These are phyloP conservation scores for Paecilomyces dactylethromorphus DNA, from an alignment of 2,329 filamentous ascomycete species.

Conservation along the genomic window DNA sequence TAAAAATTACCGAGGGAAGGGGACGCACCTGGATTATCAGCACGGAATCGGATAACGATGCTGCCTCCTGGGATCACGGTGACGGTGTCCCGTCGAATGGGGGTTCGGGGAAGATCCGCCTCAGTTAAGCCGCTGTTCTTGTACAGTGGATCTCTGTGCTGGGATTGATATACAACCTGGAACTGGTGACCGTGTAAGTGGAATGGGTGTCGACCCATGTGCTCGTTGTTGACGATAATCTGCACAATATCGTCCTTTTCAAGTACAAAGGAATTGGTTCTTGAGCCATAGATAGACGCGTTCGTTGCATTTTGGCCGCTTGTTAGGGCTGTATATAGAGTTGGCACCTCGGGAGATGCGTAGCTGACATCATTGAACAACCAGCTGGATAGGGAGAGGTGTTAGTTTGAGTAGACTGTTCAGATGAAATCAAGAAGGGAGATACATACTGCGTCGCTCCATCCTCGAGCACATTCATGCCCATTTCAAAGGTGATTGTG, in stretches of 20 bases:
- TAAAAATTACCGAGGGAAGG: not conserved
- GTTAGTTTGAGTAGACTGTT: not conserved
- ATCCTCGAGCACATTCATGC: not conserved
- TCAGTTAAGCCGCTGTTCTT: not conserved
- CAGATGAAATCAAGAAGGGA: not conserved
- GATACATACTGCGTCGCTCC: not conserved
- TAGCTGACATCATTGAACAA: not conserved
- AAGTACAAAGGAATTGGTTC: not conserved
- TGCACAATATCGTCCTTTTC: slow-evolving; percentile 46
- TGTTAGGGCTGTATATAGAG: not conserved
- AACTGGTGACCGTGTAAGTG: slow-evolving; percentile 73
- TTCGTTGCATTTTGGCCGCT: not conserved
- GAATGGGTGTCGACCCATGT: slow-evolving; percentile 59
- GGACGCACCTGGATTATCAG: slow-evolving; percentile 41
- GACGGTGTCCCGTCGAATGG: slow-evolving; percentile 48
- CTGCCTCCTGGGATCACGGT: slow-evolving; percentile 45
- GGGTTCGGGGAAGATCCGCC: slow-evolving; percentile 27
- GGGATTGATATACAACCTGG: slow-evolving; percentile 47
- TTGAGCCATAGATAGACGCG: not conserved
- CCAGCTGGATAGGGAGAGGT: not conserved
- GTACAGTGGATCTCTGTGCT: not conserved
- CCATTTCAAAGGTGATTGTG: not conserved
- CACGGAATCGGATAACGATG: slow-evolving; percentile 46
- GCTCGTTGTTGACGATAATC: slow-evolving; percentile 33
- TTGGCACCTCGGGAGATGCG: not conserved